Base-by-base conservation (phyloP, 495 filamentous ascomycete genomes). In the Lepidopterella palustris region DNA sequence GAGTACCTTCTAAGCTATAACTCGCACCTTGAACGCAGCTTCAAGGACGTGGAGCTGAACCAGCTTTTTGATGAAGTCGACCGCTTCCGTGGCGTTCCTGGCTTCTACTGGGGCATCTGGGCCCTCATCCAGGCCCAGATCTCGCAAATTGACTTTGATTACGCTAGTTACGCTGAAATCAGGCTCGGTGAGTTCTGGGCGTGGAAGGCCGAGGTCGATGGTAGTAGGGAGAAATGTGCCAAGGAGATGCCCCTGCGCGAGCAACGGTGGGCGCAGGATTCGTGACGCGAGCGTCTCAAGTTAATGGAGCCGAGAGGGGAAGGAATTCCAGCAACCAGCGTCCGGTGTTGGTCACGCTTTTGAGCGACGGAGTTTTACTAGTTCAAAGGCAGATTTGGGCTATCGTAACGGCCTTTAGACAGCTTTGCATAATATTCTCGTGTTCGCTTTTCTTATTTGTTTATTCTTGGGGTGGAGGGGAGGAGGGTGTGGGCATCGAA, bases 141-240 rank as follows among this genome's bases (percentile, higher is more conserved):
- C 62, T 92, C 88, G 4, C 84, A 92, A 58, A 97, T 99, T 63
- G 90, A 97, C 71, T 99, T 99, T 68, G 91, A 99, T 73, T 99
- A 97, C 66, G 89, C 89, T 32, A 80, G 81, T 24, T 99, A 97
- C 73, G 95, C 92, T 23, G 89, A 96, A 70, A 69, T 86, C 4
- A 79, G 95, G 57, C 76, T 99, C 8, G 87, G 88, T 39, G 93
- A 99, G 76, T 99, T 97, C 73, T 95, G 86, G 80, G 90, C 85
- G n/a, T 99, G 93, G 93, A 86, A 89, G 59, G 84, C 78, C 11
- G 88, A 90, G 72, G 65, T 70, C 8, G 80, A 87, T 50, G 87
- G 84, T 8, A 80, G 75, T 42, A 78, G 85, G n/a, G 69, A 77
- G 35, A 69, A 71, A 20, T 70, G 77, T 4, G 82, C 80, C 1